A percentile compares a stretch with the other conserved stretches of the same genome.
Conservation (phyloP, 164 flowering plant species). For the Vitis labrusca region DNA sequence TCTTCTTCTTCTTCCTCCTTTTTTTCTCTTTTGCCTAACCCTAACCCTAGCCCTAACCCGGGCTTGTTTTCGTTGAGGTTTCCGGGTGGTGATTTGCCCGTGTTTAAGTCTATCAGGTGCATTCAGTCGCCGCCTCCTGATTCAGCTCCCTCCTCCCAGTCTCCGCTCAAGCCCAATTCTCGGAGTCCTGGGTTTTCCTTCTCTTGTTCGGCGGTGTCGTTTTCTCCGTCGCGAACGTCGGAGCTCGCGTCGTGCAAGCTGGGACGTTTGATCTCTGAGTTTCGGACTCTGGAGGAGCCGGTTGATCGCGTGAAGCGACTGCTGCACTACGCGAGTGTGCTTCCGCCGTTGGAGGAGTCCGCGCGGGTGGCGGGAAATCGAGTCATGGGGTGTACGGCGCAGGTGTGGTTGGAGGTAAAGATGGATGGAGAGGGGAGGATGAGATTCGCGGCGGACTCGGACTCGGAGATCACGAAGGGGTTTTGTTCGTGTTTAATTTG, state of each 20-base stretch:
- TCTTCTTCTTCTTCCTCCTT: constrained; percentile 19
- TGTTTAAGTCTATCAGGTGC: constrained; percentile 20
- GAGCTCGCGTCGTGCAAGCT: constrained; percentile 34
- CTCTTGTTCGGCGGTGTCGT: constrained; percentile 38
- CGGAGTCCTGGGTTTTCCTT: constrained; percentile 18
- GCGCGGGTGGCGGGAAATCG: constrained; percentile 47
- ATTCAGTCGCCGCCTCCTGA: constrained; percentile 19
- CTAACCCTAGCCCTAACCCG: constrained; percentile 7
- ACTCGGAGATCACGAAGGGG: constrained; percentile 84
- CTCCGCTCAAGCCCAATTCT: constrained; percentile 1
- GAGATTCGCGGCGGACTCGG: constrained; percentile 78
- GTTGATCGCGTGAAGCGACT: constrained; percentile 74
- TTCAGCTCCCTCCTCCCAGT: constrained; percentile 4
- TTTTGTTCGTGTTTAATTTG: constrained; percentile 68
- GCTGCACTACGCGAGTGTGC: constrained; percentile 53
- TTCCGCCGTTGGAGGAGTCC: constrained; percentile 45
- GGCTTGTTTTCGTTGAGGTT: neutral
- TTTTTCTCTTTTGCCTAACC: constrained; percentile 16
- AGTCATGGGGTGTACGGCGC: constrained; percentile 91
- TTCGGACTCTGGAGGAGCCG: constrained; percentile 57
- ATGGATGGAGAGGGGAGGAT: constrained; percentile 55
- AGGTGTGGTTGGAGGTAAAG: constrained; percentile 71
- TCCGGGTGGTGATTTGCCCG: neutral
- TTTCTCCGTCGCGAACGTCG: constrained; percentile 24
- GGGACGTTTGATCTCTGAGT: constrained; percentile 48